Conservation (phyloP, 2,329 filamentous ascomycete genomes). For the Curvularia spicifera region DNA sequence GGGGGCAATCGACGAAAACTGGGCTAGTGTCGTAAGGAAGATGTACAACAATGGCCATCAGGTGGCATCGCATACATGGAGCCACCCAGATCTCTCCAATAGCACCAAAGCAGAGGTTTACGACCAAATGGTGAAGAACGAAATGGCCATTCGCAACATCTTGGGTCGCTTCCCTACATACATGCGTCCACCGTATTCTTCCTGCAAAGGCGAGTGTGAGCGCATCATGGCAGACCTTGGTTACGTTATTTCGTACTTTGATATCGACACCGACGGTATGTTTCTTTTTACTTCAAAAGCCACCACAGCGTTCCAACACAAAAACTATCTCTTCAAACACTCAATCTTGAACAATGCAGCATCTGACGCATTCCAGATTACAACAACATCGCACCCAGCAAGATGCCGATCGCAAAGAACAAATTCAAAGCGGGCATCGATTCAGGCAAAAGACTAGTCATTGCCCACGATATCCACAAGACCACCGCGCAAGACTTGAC, state of each 20-base stretch:
- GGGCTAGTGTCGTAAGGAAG: slow-evolving; percentile 60
- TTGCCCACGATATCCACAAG: slow-evolving; percentile 60
- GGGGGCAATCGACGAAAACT: slow-evolving; percentile 62
- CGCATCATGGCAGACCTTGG: slow-evolving; percentile 53
- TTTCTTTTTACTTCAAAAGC: background rate
- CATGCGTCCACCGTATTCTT: slow-evolving; percentile 58
- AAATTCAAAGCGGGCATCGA: slow-evolving; percentile 45
- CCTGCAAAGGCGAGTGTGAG: slow-evolving; percentile 52
- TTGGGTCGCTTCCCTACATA: slow-evolving; percentile 63
- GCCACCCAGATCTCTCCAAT: slow-evolving; percentile 56
- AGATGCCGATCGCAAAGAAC: slow-evolving; percentile 44
- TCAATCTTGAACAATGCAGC: too few species aligned
- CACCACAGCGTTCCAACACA: background rate
- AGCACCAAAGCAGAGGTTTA: slow-evolving; percentile 53
- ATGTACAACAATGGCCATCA: slow-evolving; percentile 65
- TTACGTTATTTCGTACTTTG: slow-evolving; percentile 66
- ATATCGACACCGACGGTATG: slow-evolving; percentile 62
- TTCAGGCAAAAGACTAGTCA: slow-evolving; percentile 51
- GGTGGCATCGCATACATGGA: slow-evolving; percentile 66
- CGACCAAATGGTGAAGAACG: slow-evolving; percentile 60
- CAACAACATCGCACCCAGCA: slow-evolving; percentile 36
- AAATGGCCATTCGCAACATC: slow-evolving; percentile 62
- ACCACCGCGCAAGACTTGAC: slow-evolving; percentile 55
- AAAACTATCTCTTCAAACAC: background rate
- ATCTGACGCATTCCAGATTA: slow-evolving; percentile 26